Percentiles rank a stretch among this genome's conserved stretches.
Evolutionary conservation across 768 basidiomycete species (phyloP).

Genomic region (Suillus fuscotomentosus): DNA sequence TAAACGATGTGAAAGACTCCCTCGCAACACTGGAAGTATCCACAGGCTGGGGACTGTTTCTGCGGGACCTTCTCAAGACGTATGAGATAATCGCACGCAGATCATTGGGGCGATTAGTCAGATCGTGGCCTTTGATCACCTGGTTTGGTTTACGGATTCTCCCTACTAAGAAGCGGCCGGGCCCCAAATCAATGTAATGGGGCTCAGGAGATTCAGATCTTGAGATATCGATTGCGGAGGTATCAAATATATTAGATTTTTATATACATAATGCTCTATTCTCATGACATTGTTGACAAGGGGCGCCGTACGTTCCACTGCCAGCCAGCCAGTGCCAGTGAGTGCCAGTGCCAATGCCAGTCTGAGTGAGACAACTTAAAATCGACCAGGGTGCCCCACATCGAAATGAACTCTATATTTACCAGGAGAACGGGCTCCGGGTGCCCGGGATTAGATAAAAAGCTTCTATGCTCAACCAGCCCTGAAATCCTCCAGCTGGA

Average conservation of each 20-base stretch:
- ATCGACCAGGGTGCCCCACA: not conserved
- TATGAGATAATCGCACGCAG: not conserved
- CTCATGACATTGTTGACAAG: not conserved
- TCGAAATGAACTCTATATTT: conserved; percentile 4
- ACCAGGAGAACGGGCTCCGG: not conserved
- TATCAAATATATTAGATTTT: not conserved
- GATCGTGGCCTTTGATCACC: not conserved
- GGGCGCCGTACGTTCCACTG: not conserved
- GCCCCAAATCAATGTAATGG: too few species aligned
- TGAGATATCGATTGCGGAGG: not conserved
- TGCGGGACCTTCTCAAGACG: not conserved
- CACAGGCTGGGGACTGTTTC: not conserved
- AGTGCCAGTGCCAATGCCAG: too few species aligned
- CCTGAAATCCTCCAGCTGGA: not conserved
- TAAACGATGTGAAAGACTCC: not conserved
- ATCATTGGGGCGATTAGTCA: not conserved
- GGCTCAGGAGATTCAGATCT: not conserved
- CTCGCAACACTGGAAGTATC: not conserved
- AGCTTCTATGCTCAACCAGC: not conserved
- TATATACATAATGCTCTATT: not conserved
- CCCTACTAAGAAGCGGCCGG: too few species aligned
- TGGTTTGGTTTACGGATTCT: too few species aligned
- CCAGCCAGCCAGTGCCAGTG: not conserved
- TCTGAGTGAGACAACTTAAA: not conserved
- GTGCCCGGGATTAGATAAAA: not conserved